Conservation (phyloP, 2,329 filamentous ascomycete species). For the Sporothrix brunneoviolacea region DNA sequence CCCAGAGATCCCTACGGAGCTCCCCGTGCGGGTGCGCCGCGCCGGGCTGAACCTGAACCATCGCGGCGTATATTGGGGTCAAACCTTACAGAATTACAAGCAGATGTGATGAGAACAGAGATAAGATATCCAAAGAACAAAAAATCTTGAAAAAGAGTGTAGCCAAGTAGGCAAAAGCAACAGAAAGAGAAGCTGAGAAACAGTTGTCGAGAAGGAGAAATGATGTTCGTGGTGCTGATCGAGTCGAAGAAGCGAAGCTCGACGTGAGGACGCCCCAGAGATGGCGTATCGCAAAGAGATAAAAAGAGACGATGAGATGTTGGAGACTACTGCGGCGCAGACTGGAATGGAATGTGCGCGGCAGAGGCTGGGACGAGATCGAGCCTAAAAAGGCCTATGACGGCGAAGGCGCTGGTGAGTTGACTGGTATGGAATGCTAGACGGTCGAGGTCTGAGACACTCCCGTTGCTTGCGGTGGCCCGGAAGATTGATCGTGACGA, state of each 20-base stretch:
- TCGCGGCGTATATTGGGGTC: not conserved
- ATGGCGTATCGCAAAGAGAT: not conserved
- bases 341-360: conserved; percentile 11
- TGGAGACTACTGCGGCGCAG: not conserved
- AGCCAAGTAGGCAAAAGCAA: not conserved
- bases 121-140: not conserved
- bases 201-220: not conserved
- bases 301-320: not conserved
- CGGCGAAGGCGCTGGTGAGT: not conserved
- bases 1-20: conserved; percentile 12
- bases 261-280: not conserved
- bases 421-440: conserved; percentile 2
- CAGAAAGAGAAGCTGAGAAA: not conserved
- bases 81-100: not conserved
- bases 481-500: not conserved
- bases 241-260: not conserved
- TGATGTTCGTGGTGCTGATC: not conserved
- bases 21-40: conserved; percentile 1
- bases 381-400: not conserved
- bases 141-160: not conserved
- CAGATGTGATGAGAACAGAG: not conserved
- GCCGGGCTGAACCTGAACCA: conserved; percentile 3
- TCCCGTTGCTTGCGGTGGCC: conserved; percentile 6
- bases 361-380: not conserved
- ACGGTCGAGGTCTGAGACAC: not conserved